A percentile compares a stretch with the other conserved stretches of the same genome.
Evolutionary conservation across 1,284 basidiomycete genomes (phyloP).

Genomic region (Trametes versicolor): DNA sequence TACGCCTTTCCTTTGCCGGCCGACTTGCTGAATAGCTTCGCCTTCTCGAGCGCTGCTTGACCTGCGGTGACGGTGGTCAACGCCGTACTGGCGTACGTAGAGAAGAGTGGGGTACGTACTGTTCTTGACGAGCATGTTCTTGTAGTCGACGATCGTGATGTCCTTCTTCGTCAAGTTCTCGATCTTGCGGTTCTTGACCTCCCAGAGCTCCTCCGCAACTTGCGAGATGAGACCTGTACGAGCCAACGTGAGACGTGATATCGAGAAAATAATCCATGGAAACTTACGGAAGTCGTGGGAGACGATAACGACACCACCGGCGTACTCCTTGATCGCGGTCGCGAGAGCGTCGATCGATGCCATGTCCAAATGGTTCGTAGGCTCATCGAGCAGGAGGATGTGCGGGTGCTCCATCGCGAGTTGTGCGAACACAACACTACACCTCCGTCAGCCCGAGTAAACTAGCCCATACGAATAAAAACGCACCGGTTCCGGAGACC

Average conservation of each 20-base stretch:
- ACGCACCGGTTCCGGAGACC: constrained; percentile 86
- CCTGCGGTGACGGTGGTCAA: constrained; percentile 50
- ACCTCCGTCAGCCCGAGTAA: constrained; percentile 7
- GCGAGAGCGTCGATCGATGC: constrained; percentile 96
- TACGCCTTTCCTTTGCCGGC: constrained; percentile 64
- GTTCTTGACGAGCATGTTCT: constrained; percentile 79
- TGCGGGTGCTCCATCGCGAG: constrained; percentile 94
- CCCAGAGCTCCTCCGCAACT: constrained; percentile 98
- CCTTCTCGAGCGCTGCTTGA: constrained; percentile 87
- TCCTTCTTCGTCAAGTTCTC: constrained; percentile 91
- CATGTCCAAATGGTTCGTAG: constrained; percentile 97
- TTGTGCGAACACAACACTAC: constrained; percentile 91
- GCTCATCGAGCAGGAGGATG: constrained; percentile 88
- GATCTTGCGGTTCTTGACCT: constrained; percentile 95
- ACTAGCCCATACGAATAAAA: constrained; percentile 34
- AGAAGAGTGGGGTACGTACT: constrained; percentile 60
- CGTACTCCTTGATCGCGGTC: constrained; percentile 94
- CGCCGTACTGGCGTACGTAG: constrained; percentile 24
- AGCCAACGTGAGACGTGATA: not conserved
- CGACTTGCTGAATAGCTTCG: constrained; percentile 89
- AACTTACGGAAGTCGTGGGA: constrained; percentile 94
- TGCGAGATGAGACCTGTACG: constrained; percentile 87
- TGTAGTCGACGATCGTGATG: constrained; percentile 92
- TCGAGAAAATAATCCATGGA: not conserved
- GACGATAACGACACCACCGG: constrained; percentile 97